phyloP scores from a whole-genome alignment of 257 asterid species.

The Lycium barbarum region DNA sequence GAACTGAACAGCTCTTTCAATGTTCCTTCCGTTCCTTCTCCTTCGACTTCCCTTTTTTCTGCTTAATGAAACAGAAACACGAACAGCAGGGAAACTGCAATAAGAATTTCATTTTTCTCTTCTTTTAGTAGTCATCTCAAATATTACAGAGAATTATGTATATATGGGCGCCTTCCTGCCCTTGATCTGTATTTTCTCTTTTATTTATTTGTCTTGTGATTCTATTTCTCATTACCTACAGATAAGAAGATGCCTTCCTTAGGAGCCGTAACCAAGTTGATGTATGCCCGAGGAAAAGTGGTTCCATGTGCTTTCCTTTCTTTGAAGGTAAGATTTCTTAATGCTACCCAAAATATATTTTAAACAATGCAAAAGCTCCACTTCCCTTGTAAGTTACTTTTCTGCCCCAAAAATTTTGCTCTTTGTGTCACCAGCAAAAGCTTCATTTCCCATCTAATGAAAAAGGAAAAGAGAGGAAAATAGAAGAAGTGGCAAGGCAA shows the following conservation, averaged over 20 bases:
- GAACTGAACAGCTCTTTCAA: constrained; percentile 22
- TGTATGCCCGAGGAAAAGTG: neutral
- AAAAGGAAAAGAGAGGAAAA: too few relatives aligned
- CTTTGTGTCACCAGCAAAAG: too few relatives aligned
- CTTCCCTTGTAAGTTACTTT: too few relatives aligned
- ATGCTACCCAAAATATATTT: neutral
- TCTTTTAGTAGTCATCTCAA: constrained; percentile 3
- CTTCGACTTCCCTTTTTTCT: constrained; percentile 42
- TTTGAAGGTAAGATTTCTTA: neutral
- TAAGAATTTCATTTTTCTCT: constrained; percentile 48
- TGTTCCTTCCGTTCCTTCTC: constrained; percentile 36
- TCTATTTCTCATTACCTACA: constrained; percentile 30
- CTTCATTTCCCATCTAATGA: too few relatives aligned
- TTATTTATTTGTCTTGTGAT: constrained; percentile 31
- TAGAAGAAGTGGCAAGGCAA: neutral
- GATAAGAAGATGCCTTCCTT: constrained; percentile 39
- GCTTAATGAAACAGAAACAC: constrained; percentile 65
- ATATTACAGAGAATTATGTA: constrained; percentile 27
- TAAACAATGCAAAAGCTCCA: too few relatives aligned
- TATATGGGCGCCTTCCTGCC: constrained; percentile 12
- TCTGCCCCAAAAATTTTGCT: too few relatives aligned
- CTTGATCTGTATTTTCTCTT: neutral
- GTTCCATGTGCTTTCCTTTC: neutral
- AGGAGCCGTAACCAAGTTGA: neutral
- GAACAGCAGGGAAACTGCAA: constrained; percentile 55